These are phyloP conservation scores for Penicillium thymicola DNA, from an alignment of 2,329 filamentous ascomycete genomes.

Conservation along the genomic window DNA sequence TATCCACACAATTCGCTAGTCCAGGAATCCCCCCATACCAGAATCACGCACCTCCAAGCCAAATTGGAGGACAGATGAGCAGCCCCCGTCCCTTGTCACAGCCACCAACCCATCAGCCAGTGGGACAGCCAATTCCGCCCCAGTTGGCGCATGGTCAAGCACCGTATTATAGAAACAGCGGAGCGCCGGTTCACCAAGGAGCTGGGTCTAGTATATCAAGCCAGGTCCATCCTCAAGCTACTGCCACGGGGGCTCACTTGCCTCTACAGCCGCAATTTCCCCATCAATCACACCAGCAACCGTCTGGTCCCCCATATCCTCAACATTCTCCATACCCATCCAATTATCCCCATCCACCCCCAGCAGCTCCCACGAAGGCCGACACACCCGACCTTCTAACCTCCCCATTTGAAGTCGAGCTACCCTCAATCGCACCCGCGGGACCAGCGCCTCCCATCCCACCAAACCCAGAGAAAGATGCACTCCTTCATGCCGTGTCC, in stretches of 20 bases:
- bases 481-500: slow-evolving; percentile 73
- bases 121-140: slow-evolving; percentile 7
- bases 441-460: slow-evolving; percentile 77
- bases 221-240: neutral
- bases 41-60: slow-evolving; percentile 15
- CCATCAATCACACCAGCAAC: slow-evolving; percentile 26
- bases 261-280: slow-evolving; percentile 21
- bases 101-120: neutral
- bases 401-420: slow-evolving; percentile 59
- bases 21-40: slow-evolving; percentile 19
- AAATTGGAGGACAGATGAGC: neutral
- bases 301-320: slow-evolving; percentile 28
- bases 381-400: slow-evolving; percentile 58
- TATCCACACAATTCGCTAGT: slow-evolving; percentile 11
- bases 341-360: slow-evolving; percentile 23
- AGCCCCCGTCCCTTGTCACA: neutral
- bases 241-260: slow-evolving; percentile 5
- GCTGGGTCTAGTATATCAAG: neutral
- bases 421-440: slow-evolving; percentile 46
- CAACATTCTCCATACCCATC: slow-evolving; percentile 27
- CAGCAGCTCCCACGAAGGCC: slow-evolving; percentile 27
- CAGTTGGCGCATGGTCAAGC: neutral
- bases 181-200: neutral
- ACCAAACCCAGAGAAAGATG: slow-evolving; percentile 93
- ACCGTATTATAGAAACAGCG: slow-evolving; percentile 3